Evolutionary conservation across 2,329 filamentous ascomycete species (phyloP), one percentile per base, ranked within the genome.

Genomic region (Achaetomium macrosporum): DNA sequence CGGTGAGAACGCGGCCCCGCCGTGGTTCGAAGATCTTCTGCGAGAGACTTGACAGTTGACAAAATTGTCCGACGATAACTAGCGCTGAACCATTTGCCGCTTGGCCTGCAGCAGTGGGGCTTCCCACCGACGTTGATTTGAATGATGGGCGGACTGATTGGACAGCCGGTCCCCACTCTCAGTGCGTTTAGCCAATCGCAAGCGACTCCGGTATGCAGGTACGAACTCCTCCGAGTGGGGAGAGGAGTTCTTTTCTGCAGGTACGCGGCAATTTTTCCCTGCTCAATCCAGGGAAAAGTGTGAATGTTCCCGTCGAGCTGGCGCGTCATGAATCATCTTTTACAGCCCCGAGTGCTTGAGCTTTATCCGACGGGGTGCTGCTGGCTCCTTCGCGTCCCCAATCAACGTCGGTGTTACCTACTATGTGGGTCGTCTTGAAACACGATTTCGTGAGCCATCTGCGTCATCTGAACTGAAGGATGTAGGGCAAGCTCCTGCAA

Each of bases 171-270:
- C 13, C 53, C n/a, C 53, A 49, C 50, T 41, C 35, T 17, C 36
- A 43, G 42, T 47, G 43, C 39, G 16, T 42, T 19, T 35, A 37
- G 45, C 57, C 57, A 59, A 59, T 57, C 39, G 44, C 19, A 35
- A 36, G 10, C 29, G n/a, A 35, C 42, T 39, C 50, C 42, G 53
- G 25, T 5, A 59, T 57, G 57, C 57, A 59, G 57, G 57, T 52
- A 59, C 57, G 46, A 40, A 20, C 12, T 29, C 8, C 30, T 30
- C 30, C 7, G 36, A 40, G 31, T 37, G 12, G 20, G 45, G 44
- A 45, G 57, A 44, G 17, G 42, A 31, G 43, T 36, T 51, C 20
- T n/a, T 37, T 29, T 17, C 48, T 56, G 56, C 51, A 56, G 54
- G 56, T 52, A 54, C 53, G 50, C 44, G 52, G 52, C 55, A 51